Base-by-base conservation (phyloP, 2,329 filamentous ascomycete species). In the Clarireedia monteithiana region DNA sequence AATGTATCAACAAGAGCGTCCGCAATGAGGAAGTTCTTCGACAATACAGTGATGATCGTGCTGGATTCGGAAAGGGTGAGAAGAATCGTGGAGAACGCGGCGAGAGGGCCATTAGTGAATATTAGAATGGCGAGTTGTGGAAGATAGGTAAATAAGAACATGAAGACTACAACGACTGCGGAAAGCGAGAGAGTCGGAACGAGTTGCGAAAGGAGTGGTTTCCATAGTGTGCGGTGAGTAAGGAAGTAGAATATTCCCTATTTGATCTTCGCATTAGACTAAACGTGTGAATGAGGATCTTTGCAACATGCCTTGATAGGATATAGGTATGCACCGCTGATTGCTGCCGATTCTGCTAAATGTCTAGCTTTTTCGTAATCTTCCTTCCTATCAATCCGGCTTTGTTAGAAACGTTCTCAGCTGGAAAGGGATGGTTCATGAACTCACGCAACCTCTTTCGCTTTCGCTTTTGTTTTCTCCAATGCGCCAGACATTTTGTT, bases 1-100 rank as follows among this genome's bases (percentile, higher is more conserved):
- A 96, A 96, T 0, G 89, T 92, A 69, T 96, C 91, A 26, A 94
- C 77, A 36, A 96, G 76, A 0, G 89, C 87, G 59, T 95, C 89
- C 62, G 89, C 84, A 46, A 96, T 81, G 39, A 96, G 73, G 68
- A 90, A 92, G 44, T 81, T 85, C 64, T 85, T 83, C 7, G 82
- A 78, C 15, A 84, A 63, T 38, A 79, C 66, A 61, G 77, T 80
- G 61, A 81, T 76, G 55, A 85, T 75, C 14, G 79, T 77, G 2
- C 81, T 78, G 64, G 79, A 83, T 69, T 85, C 81, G 61, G 75
- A 82, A 45, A 85, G 74, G 2, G 89, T 82, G 20, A 91, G 77
- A 7, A 91, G 72, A 2, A 85, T 75, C 0, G 88, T 87, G 1
- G 85, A 85, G 58, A 90, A 72, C n/a, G 87, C 84, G 4, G 88